Evolutionary conservation across 257 asterid genomes (phyloP), one percentile per base, ranked within the genome.

Genomic region (Solanum ahanhuiri): DNA sequence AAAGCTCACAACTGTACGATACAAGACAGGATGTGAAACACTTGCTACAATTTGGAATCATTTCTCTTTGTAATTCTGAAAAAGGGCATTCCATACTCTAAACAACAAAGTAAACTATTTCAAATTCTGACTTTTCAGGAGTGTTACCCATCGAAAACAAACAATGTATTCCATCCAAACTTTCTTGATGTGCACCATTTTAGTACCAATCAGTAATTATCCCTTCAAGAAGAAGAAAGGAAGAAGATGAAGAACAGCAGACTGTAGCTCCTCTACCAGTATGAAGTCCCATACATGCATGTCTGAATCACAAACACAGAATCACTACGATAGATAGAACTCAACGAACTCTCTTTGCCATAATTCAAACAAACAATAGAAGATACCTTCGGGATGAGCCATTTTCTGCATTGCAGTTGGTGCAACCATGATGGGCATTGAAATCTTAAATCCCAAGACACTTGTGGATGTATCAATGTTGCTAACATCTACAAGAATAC

Each of bases 361-460:
- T 45, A 15, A 23, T 43, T 58, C 31, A 31, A 83, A 66, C 69
- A 51, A 60, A 87, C 33, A 51, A 22, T 25, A 31, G 5, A 75
- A 8, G 23, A 72, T 89, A 95, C 98, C 98, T 89, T 95, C 94
- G 85, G 97, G 98, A 82, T 94, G 98, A 67, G 99, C 98, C 98
- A 94, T 94, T 92, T 94, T 94, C 91, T 93, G 96, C 98, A 96
- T 93, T 43, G 97, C 98, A 7, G 98, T 94, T 1, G 99, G 99
- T 87, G 99, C 98, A 88, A 96, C 90, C 99, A 96, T 96, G 90
- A 96, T 93, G 2, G 98, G 99, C 96, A 95, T 94, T 45, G 99
- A 93, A 85, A 93, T 88, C 86, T 92, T 93, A 91, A 87, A 90
- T 34, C 96, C 98, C 89, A 93, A 90, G 31, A 94, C 86, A 17